Evolutionary conservation across 768 basidiomycete species (phyloP), one percentile per base, ranked within the genome.

Genomic region (Mycena pura): DNA sequence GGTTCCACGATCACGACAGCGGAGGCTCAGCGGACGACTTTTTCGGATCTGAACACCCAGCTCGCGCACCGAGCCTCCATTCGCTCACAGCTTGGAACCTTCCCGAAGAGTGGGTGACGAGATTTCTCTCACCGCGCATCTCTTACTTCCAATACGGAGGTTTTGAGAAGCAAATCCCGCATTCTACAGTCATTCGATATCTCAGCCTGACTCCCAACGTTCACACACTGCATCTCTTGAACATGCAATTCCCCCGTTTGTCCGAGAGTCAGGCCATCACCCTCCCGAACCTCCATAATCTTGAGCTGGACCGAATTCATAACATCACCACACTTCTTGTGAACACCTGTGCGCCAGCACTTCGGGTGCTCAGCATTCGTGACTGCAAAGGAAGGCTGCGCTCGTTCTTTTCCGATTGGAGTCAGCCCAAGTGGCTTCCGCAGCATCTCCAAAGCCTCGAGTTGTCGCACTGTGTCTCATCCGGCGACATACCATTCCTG

Each of bases 321-420:
- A 53, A 65, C 38, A n/a, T 67, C 3, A 38, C 67, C 1, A 39
- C 53, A 6, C 57, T 77, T 6, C 67, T 76, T 7, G 53, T 67
- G 48, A 31, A 66, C 3, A 51, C 73, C 5, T 51, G 64, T 19
- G 68, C 69, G 1, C 72, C 71, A 1, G 51, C 63, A 14, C 66
- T 76, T 2, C 67, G 69, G 29, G 68, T 63, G 10, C 64, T 76
- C 19, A 50, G 36, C 32, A 65, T 77, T 27, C 63, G 60, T 15
- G 55, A 61, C 43, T 52, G 57, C 41, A 50, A 51, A 4, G 59
- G 39, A 19, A 48, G 46, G 28, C 62, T 72, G 40, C 27, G 52
- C 10, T 63, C 65, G 17, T 56, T 75, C 38, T 69, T 75, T 40
- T 56, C 68, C 0, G 67, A 73, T 24, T 76, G 73, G 75, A 74